Evolutionary conservation across 148 eudicot genomes (phyloP).

Genomic region (Spergularia bocconei): DNA sequence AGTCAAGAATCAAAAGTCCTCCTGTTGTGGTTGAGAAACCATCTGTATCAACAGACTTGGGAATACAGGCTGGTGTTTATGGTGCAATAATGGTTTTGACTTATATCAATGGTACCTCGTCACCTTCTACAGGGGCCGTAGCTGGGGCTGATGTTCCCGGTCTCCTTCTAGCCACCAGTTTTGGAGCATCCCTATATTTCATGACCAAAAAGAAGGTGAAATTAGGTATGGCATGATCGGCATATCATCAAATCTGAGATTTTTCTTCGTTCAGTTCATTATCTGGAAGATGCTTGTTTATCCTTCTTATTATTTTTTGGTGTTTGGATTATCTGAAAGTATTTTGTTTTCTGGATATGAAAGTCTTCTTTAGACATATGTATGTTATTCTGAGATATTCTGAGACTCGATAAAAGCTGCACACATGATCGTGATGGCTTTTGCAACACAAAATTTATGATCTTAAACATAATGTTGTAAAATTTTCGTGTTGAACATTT

Average conservation of each 20-base stretch:
- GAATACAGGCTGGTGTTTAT: constrained; percentile 93
- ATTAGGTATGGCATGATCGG: constrained; percentile 71
- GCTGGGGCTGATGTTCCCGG: constrained; percentile 95
- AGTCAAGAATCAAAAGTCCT: constrained; percentile 50
- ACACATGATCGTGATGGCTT: background rate
- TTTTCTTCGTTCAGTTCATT: background rate
- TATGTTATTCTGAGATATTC: background rate
- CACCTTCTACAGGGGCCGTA: constrained; percentile 49
- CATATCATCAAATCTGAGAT: constrained; percentile 17
- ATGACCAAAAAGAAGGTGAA: constrained; percentile 85
- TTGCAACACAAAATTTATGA: background rate
- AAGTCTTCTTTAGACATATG: background rate
- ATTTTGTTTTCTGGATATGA: background rate
- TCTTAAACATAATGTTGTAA: background rate
- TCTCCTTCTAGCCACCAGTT: constrained; percentile 78
- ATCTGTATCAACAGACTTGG: constrained; percentile 50
- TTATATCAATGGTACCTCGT: constrained; percentile 72
- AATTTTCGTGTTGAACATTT: background rate
- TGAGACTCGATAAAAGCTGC: background rate
- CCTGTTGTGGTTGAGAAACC: constrained; percentile 66
- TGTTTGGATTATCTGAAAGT: background rate
- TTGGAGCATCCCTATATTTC: constrained; percentile 94
- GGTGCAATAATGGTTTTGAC: constrained; percentile 85
- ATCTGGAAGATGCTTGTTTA: background rate
- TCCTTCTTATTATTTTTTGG: too few species aligned